Percentiles rank a stretch among this genome's conserved stretches.
Evolutionary conservation across 495 filamentous ascomycete genomes (phyloP).

Genomic region (Evernia prunastri): DNA sequence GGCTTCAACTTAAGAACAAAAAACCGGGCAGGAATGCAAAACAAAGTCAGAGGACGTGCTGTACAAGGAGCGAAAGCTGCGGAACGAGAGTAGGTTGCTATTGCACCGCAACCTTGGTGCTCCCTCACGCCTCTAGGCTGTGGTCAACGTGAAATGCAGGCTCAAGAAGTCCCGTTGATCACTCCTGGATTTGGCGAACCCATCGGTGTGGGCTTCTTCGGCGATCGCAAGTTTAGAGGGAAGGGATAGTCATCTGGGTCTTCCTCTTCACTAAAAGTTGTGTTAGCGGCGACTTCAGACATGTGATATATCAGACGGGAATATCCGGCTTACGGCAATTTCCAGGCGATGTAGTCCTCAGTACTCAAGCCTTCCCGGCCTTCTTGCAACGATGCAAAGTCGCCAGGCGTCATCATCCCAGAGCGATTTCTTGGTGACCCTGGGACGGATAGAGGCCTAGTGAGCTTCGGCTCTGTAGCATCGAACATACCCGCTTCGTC

Average conservation of each 20-base stretch:
- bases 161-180: slow-evolving; percentile 24
- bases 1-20: not conserved
- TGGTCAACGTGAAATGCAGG: not conserved
- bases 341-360: slow-evolving; percentile 97
- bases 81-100: not conserved
- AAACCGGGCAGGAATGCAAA: not conserved
- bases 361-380: slow-evolving; percentile 87
- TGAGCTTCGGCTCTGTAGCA: slow-evolving; percentile 84
- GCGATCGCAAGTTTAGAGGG: slow-evolving; percentile 68
- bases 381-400: slow-evolving; percentile 94
- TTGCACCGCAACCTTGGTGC: not conserved
- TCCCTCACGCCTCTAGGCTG: no score
- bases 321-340: slow-evolving; percentile 72
- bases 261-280: slow-evolving; percentile 74
- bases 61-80: not conserved
- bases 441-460: slow-evolving; percentile 85
- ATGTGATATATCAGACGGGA: not conserved
- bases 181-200: slow-evolving; percentile 20
- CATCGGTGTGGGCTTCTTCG: slow-evolving; percentile 33
- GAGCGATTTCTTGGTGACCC: slow-evolving; percentile 84
- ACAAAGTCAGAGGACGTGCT: not conserved
- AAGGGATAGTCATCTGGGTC: slow-evolving; percentile 90
- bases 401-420: slow-evolving; percentile 98
- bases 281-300: slow-evolving; percentile 21
- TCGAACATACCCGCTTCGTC: slow-evolving; percentile 81